Conservation (phyloP, 352 stramenopile genomes). For the Peronospora belbahrii region DNA sequence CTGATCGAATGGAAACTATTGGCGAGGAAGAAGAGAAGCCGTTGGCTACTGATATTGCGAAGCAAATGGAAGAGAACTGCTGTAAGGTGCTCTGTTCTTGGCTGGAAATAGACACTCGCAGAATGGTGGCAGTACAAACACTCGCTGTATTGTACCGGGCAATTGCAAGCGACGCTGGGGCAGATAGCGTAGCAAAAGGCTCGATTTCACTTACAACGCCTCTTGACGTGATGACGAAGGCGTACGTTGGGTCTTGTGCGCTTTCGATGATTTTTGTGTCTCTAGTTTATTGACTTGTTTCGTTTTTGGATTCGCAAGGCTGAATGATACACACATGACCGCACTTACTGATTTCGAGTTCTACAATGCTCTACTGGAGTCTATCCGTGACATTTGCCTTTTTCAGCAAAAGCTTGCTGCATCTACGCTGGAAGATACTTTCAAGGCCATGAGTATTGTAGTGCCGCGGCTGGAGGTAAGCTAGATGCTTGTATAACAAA, state of each 20-base stretch:
- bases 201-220: slow-evolving; percentile 18
- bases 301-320: slow-evolving; percentile 15
- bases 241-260: slow-evolving; percentile 14
- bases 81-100: slow-evolving; percentile 36
- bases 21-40: slow-evolving; percentile 30
- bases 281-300: not conserved
- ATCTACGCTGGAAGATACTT: slow-evolving; percentile 23
- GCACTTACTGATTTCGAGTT: slow-evolving; percentile 52
- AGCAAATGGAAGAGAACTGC: slow-evolving; percentile 29
- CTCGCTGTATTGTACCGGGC: slow-evolving; percentile 33
- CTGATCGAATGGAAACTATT: slow-evolving; percentile 16
- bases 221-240: slow-evolving; percentile 23
- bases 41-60: slow-evolving; percentile 11
- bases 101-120: slow-evolving; percentile 20
- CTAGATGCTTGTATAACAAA: not conserved
- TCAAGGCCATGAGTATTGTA: slow-evolving; percentile 33
- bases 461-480: slow-evolving; percentile 57
- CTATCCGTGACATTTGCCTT: slow-evolving; percentile 46
- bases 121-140: slow-evolving; percentile 32
- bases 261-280: not conserved
- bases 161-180: slow-evolving; percentile 11
- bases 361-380: slow-evolving; percentile 38
- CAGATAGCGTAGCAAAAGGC: slow-evolving; percentile 14
- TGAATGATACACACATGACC: slow-evolving; percentile 28
- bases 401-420: slow-evolving; percentile 26